Evolutionary conservation across 306 rosid species (phyloP), one percentile per base, ranked within the genome.

Genomic region (Acacia acuminata): DNA sequence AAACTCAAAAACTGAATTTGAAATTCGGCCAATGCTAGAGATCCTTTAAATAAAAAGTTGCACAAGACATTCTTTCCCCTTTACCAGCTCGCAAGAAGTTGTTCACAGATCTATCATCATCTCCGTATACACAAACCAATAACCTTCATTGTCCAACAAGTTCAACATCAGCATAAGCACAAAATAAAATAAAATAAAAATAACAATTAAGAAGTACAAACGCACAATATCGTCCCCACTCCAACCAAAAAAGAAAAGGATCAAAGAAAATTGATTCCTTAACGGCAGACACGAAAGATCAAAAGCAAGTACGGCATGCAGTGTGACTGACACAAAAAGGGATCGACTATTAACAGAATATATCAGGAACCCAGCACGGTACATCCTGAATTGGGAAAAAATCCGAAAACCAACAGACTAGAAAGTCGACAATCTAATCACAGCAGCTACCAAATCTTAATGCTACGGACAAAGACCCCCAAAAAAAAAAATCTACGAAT

Each of bases 11-110:
- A 14, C 48, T 77, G 22, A 43, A 79, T 64, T 42, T 24, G 42
- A 84, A 84, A 30, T 63, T 42, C 67, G 44, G 27, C 81, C 42
- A 81, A 15, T 51, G 87, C 61, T 80, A 84, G 82, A 75, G 80
- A 65, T 71, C 76, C 67, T 81, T 64, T n/a, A 61, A 40, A 44
- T 10, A 17, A 70, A 78, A 70, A 45, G n/a, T 63, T 69, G 77
- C 82, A 44, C 63, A 2, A 63, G 50, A 75, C 66, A 80, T 60
- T 81, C 58, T 87, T 78, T 78, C 66, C 63, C 73, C 65, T 11
- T 84, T 36, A 70, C 84, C 77, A 53, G 34, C 86, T 74, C 34
- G 85, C 55, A 32, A 60, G 17, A 60, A 76, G 27, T 25, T 60
- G 51, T 55, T 61, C 43, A 16, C 43, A 0, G 27, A 40, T 14